Evolutionary conservation across 1,284 basidiomycete genomes (phyloP).

Genomic region (Tetrapyrgos nigripes): DNA sequence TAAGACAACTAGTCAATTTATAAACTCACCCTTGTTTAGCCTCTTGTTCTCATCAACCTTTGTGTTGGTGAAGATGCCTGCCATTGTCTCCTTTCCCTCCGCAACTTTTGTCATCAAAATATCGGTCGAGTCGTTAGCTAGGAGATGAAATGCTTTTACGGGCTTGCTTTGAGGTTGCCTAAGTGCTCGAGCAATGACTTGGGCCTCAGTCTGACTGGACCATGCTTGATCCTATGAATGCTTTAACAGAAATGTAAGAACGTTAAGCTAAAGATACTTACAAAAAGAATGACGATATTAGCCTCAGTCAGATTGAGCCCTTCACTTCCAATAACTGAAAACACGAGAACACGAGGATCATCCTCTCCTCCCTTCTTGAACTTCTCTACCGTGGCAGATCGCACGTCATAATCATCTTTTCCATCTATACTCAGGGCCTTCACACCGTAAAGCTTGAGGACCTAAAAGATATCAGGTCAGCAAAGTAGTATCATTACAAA

Average conservation of each 20-base stretch:
- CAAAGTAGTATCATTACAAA: not conserved
- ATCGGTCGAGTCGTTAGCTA: conserved; percentile 34
- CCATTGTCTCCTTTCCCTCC: conserved; percentile 28
- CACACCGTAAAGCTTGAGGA: conserved; percentile 2
- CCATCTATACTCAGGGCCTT: conserved; percentile 1
- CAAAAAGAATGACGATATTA: conserved; percentile 29
- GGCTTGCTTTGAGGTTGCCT: conserved; percentile 32
- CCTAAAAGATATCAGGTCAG: not conserved
- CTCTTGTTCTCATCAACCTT: too few species aligned
- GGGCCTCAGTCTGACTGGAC: conserved; percentile 34
- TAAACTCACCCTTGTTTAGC: too few species aligned
- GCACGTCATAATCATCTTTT: not conserved
- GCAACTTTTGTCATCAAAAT: conserved; percentile 31
- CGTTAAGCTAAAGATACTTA: conserved; percentile 17
- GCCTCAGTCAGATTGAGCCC: conserved; percentile 32
- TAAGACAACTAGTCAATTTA: too few species aligned
- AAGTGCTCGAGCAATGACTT: conserved; percentile 34
- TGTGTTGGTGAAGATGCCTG: too few species aligned
- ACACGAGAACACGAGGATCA: not conserved
- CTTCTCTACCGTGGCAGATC: not conserved
- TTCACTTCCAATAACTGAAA: conserved; percentile 23
- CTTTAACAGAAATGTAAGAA: too few species aligned
- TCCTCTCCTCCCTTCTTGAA: not conserved
- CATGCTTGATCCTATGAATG: conserved; percentile 6
- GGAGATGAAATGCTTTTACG: conserved; percentile 30